phyloP scores from a whole-genome alignment of 1,284 basidiomycete genomes.

The Ceratobasidium sp. region DNA sequence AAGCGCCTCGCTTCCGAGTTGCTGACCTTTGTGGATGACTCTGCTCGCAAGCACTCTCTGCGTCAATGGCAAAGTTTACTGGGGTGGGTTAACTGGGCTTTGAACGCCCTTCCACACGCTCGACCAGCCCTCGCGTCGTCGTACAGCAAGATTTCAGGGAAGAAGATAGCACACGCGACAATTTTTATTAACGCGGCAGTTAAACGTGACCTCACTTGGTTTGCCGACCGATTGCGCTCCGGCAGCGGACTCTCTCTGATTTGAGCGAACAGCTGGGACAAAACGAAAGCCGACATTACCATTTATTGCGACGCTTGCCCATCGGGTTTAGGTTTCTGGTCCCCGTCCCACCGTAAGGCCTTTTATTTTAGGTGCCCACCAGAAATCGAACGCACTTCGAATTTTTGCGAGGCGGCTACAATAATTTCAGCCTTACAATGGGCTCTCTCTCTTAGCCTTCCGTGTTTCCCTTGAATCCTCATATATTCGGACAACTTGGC shows the following conservation, averaged over 20 bases:
- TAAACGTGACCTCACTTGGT: slow-evolving; percentile 48
- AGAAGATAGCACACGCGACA: slow-evolving; percentile 33
- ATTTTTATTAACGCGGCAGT: slow-evolving; percentile 42
- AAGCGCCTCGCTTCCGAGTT: neutral
- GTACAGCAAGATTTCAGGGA: slow-evolving; percentile 50
- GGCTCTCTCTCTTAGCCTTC: slow-evolving; percentile 51
- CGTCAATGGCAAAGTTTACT: slow-evolving; percentile 30
- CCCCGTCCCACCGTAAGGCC: neutral
- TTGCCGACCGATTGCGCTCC: slow-evolving; percentile 43
- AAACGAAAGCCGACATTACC: slow-evolving; percentile 9
- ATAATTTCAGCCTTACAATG: slow-evolving; percentile 44
- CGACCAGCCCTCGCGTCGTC: slow-evolving; percentile 47
- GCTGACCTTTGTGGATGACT: slow-evolving; percentile 4
- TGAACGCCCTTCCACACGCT: slow-evolving; percentile 52
- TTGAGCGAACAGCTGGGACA: slow-evolving; percentile 42
- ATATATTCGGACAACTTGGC: slow-evolving; percentile 50
- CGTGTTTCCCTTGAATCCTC: slow-evolving; percentile 47
- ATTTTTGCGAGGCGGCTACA: slow-evolving; percentile 47
- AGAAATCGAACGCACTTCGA: slow-evolving; percentile 33
- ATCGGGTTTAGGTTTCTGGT: slow-evolving; percentile 36
- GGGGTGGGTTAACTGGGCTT: slow-evolving; percentile 47
- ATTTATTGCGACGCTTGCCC: slow-evolving; percentile 32
- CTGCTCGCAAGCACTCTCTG: slow-evolving; percentile 6
- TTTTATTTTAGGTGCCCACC: slow-evolving; percentile 39
- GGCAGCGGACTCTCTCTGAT: slow-evolving; percentile 48